Evolutionary conservation across 2,329 filamentous ascomycete species (phyloP).

Genomic region (Coleophoma crateriformis): DNA sequence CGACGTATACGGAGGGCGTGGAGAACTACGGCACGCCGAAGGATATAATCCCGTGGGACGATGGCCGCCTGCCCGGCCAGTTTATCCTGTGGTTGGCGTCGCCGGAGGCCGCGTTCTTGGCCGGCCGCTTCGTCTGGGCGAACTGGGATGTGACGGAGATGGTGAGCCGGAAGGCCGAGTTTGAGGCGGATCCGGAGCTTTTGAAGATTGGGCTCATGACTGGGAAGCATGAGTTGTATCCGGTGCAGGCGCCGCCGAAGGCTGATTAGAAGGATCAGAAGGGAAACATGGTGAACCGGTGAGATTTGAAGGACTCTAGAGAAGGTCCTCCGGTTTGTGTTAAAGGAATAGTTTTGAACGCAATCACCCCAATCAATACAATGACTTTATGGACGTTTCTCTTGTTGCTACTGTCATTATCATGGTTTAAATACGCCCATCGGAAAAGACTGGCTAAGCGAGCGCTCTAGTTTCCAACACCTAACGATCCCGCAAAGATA

Average conservation of each 20-base stretch:
- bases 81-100: slow-evolving; percentile 1
- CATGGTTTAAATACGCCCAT: too few species aligned
- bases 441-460: too few species aligned
- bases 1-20: not conserved
- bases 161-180: slow-evolving; percentile 1
- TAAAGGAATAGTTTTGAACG: too few species aligned
- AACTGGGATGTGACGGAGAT: slow-evolving; percentile 37
- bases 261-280: too few species aligned
- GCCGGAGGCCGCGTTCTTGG: slow-evolving; percentile 31
- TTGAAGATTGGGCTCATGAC: not conserved
- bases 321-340: too few species aligned
- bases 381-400: too few species aligned
- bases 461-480: too few species aligned
- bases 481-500: too few species aligned
- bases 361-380: too few species aligned
- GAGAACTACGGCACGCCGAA: not conserved
- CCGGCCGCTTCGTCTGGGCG: slow-evolving; percentile 29
- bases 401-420: too few species aligned
- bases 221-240: not conserved
- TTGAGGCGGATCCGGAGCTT: not conserved
- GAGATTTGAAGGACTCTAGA: too few species aligned
- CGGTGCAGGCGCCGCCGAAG: not conserved
- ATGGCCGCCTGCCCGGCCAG: slow-evolving; percentile 5
- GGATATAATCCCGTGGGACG: not conserved
- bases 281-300: too few species aligned